Evolutionary conservation across 495 filamentous ascomycete species (phyloP), one percentile per base, ranked within the genome.

Genomic region (Penicillium cataractarum): DNA sequence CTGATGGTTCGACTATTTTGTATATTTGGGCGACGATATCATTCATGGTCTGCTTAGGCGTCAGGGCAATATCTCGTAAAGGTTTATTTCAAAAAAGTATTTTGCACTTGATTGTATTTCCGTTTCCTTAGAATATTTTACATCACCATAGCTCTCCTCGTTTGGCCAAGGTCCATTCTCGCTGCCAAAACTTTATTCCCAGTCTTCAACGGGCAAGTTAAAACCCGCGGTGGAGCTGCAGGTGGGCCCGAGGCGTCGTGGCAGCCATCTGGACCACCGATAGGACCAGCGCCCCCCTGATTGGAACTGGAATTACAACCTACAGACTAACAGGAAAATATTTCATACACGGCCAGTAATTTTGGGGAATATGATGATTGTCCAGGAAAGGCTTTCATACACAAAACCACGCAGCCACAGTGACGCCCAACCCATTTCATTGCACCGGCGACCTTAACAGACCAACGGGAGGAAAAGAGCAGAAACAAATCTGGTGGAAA

Each of bases 21-120:
- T 76, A 78, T 69, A 76, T 78, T 74, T 75, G 75, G 75, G 72
- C 68, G 66, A 73, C 65, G 71, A 69, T 68, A 65, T 73, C 62
- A 65, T 60, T 73, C 71, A 75, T 71, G 77, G 73, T 74, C 68
- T 75, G 44, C 69, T 74, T 63, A 65, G 76, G 76, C 76, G 76
- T 77, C 75, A 63, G 68, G 74, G 71, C 71, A 73, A 71, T 63
- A 56, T 66, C 63, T 70, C 61, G 58, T 70, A 60, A 35, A 58
- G 61, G 58, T 65, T 63, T 68, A 31, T 65, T 67, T 55, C 17
- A 33, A 66, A 72, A 71, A 72, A 68, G 66, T 63, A 65, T 55
- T 52, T 62, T 46, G 48, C 61, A 69, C 66, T 64, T 64, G 32
- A 58, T 63, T 59, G 60, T 50, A 33, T 61, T 63, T 42, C 26